These are phyloP conservation scores for Tardiomyces depauwii DNA, from an alignment of 1,139 yeast genomes.

Conservation along the genomic window DNA sequence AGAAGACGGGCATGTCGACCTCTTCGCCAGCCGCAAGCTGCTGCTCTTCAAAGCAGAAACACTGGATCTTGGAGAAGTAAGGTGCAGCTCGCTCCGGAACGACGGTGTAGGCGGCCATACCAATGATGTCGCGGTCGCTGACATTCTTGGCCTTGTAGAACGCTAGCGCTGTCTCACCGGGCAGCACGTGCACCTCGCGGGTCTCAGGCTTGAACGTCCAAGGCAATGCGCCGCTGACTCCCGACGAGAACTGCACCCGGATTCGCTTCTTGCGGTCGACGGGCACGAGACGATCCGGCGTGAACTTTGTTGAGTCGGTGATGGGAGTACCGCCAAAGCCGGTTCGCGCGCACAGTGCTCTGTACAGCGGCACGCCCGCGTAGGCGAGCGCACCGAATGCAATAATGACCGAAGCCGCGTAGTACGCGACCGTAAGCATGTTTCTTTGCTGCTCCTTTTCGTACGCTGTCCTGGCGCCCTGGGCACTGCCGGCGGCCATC, in stretches of 20 bases:
- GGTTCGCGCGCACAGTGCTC: constrained; percentile 88
- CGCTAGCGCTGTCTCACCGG: constrained; percentile 97
- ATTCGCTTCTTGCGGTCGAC: constrained; percentile 80
- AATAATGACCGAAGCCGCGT: constrained; percentile 60
- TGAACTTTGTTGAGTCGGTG: constrained; percentile 68
- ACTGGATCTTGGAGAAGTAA: constrained; percentile 91
- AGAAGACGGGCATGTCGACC: constrained; percentile 98
- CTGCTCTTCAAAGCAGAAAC: constrained; percentile 97
- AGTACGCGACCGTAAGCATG: constrained; percentile 49
- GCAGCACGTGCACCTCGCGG: constrained; percentile 82
- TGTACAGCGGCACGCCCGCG: constrained; percentile 86
- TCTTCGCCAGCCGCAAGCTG: constrained; percentile 91
- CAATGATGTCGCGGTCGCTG: constrained; percentile 83
- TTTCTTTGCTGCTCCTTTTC: constrained; percentile 23
- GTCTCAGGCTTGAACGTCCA: constrained; percentile 97
- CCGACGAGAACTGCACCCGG: constrained; percentile 78
- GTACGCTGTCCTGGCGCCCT: constrained; percentile 5
- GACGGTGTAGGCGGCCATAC: constrained; percentile 96
- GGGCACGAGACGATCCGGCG: constrained; percentile 80
- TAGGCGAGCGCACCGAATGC: constrained; percentile 72
- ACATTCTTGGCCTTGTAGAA: constrained; percentile 86
- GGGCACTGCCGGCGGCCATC: not conserved
- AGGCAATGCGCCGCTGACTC: constrained; percentile 81
- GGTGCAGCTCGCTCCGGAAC: constrained; percentile 96
- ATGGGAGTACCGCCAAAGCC: constrained; percentile 96